Conservation (phyloP, 2,329 filamentous ascomycete species). For the Pseudogymnoascus verrucosus region DNA sequence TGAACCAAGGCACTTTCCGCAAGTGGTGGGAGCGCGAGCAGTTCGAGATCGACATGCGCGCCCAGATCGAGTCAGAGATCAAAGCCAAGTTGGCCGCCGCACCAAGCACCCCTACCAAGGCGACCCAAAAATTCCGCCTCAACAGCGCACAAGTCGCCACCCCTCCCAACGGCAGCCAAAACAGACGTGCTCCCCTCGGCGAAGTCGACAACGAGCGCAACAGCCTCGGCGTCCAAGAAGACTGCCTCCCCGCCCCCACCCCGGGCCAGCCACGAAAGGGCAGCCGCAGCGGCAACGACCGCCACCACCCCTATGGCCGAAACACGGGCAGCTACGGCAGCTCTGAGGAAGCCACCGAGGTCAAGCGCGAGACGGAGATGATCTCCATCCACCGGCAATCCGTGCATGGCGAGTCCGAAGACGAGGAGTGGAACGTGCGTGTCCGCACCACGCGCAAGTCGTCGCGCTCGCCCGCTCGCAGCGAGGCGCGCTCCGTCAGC, state of each 20-base stretch:
- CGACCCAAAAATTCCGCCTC: constrained; percentile 51
- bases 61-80: constrained; percentile 65
- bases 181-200: constrained; percentile 76
- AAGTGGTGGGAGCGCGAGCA: constrained; percentile 87
- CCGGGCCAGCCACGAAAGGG: constrained; percentile 93
- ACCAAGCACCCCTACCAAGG: constrained; percentile 54
- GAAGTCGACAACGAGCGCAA: constrained; percentile 79
- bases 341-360: constrained; percentile 42
- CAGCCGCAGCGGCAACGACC: constrained; percentile 59
- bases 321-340: constrained; percentile 34
- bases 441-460: constrained; percentile 60
- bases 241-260: constrained; percentile 89
- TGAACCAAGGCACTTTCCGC: constrained; percentile 95
- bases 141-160: constrained; percentile 69
- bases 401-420: constrained; percentile 63
- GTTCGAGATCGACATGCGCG: constrained; percentile 51
- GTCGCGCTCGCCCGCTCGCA: constrained; percentile 50
- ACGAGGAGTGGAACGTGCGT: constrained; percentile 67
- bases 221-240: constrained; percentile 65
- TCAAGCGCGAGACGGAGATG: constrained; percentile 51
- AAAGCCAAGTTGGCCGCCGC: constrained; percentile 20
- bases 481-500: constrained; percentile 63
- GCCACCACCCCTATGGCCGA: constrained; percentile 65
- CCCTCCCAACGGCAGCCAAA: constrained; percentile 70
- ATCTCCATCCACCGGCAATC: constrained; percentile 54